phyloP scores from a whole-genome alignment of 371 early-diverging fungal species.

The Mucor sp. region DNA sequence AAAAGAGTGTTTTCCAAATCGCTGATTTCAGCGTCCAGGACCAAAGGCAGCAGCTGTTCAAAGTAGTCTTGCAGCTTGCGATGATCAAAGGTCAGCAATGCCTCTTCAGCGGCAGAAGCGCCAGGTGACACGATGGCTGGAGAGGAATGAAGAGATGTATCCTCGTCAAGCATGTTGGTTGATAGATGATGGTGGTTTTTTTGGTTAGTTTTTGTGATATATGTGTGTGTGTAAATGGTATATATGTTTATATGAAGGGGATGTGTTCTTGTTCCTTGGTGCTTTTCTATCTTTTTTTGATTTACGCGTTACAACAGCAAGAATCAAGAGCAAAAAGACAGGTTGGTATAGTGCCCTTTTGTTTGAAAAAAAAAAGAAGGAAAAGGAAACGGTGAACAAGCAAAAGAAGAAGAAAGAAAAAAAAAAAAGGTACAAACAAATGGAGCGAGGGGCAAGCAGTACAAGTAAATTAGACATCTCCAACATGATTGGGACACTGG shows the following conservation, averaged over 20 bases:
- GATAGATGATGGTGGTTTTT: neutral
- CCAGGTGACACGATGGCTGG: constrained; percentile 13
- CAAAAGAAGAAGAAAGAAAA: neutral
- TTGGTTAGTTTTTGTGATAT: neutral
- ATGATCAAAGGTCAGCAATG: constrained; percentile 56
- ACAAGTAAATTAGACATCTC: neutral
- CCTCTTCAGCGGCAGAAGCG: constrained; percentile 8
- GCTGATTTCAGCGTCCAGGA: constrained; percentile 68
- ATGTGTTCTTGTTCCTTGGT: neutral
- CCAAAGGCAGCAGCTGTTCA: constrained; percentile 69
- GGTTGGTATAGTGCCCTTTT: neutral
- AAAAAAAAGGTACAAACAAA: neutral
- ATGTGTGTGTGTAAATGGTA: neutral
- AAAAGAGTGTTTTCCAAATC: constrained; percentile 68
- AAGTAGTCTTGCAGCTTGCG: constrained; percentile 68
- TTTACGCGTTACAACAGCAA: neutral
- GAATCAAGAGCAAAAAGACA: neutral
- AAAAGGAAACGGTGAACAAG: too few species aligned
- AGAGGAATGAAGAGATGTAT: constrained; percentile 9
- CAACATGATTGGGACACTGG: too few species aligned
- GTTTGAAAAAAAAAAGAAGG: neutral
- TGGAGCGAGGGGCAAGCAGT: neutral
- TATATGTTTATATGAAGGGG: neutral
- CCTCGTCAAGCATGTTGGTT: constrained; percentile 24
- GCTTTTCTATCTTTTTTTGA: neutral